phyloP scores from a whole-genome alignment of 176 grass and related monocot species.

The Hyparrhenia diplandra region DNA sequence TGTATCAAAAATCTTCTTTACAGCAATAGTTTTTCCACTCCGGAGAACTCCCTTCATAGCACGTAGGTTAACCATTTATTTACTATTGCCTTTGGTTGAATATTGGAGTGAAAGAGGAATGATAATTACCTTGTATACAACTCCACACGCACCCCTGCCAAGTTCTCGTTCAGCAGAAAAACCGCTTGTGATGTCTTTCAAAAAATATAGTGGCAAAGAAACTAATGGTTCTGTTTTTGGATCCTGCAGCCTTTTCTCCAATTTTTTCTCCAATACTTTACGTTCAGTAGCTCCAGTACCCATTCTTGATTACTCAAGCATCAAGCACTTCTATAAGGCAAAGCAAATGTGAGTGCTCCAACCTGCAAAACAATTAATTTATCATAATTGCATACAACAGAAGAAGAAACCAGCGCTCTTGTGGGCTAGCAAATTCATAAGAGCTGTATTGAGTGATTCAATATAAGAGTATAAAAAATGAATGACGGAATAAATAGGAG shows the following conservation, averaged over 20 bases:
- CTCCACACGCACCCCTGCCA: background rate
- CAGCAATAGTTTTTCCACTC: background rate
- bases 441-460: too few species aligned
- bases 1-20: background rate
- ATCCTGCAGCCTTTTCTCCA: background rate
- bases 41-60: background rate
- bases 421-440: too few species aligned
- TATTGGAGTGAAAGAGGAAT: background rate
- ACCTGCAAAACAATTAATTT: too few species aligned
- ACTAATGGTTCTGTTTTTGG: background rate
- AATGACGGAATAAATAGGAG: background rate
- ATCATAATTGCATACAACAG: too few species aligned
- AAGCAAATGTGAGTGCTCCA: too few species aligned
- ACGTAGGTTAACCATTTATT: background rate
- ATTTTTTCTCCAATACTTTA: background rate
- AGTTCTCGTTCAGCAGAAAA: background rate
- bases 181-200: background rate
- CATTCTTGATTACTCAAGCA: too few species aligned
- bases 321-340: too few species aligned
- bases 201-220: background rate
- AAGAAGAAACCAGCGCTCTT: too few species aligned
- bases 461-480: too few species aligned
- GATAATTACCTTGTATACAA: background rate
- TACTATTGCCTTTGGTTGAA: background rate
- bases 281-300: background rate